Percentiles rank a stretch among this genome's conserved stretches.
phyloP scores from a whole-genome alignment of 2,329 filamentous ascomycete species.

The Aspergillus aculeatus region DNA sequence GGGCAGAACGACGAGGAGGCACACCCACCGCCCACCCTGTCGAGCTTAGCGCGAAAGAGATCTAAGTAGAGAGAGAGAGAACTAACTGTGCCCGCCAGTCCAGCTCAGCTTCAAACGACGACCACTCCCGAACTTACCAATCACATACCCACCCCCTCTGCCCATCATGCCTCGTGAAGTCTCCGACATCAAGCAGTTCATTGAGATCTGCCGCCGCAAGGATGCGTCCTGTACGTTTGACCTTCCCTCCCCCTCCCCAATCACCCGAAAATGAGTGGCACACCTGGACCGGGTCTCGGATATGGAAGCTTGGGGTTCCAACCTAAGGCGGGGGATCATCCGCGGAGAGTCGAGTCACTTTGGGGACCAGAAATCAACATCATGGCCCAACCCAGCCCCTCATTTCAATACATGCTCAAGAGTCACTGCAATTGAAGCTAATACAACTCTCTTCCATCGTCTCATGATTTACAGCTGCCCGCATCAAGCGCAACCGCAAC shows the following conservation, averaged over 20 bases:
- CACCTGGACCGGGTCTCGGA: constrained; percentile 4
- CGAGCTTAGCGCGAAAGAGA: constrained; percentile 16
- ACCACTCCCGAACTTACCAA: constrained; percentile 1
- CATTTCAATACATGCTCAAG: too few species aligned
- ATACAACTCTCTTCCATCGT: constrained; percentile 12
- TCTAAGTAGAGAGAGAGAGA: constrained; percentile 4
- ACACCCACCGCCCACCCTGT: constrained; percentile 8
- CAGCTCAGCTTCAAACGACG: constrained; percentile 10
- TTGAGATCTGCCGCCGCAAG: constrained; percentile 99
- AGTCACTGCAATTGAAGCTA: background rate
- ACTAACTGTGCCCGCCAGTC: constrained; percentile 13
- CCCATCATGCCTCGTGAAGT: constrained; percentile 97
- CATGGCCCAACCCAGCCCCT: too few species aligned
- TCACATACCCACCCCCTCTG: constrained; percentile 33
- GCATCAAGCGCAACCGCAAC: constrained; percentile 95
- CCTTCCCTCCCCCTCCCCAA: background rate
- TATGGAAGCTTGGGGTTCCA: constrained; percentile 2
- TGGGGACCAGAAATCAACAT: background rate
- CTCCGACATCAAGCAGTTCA: constrained; percentile 99
- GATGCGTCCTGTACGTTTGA: constrained; percentile 91
- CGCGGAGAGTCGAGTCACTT: background rate
- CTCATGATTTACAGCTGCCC: constrained; percentile 62
- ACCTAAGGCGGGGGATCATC: background rate
- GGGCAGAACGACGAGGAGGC: background rate
- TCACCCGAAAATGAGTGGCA: background rate